Evolutionary conservation across 768 basidiomycete genomes (phyloP).

Genomic region (Trametopsis cervina): DNA sequence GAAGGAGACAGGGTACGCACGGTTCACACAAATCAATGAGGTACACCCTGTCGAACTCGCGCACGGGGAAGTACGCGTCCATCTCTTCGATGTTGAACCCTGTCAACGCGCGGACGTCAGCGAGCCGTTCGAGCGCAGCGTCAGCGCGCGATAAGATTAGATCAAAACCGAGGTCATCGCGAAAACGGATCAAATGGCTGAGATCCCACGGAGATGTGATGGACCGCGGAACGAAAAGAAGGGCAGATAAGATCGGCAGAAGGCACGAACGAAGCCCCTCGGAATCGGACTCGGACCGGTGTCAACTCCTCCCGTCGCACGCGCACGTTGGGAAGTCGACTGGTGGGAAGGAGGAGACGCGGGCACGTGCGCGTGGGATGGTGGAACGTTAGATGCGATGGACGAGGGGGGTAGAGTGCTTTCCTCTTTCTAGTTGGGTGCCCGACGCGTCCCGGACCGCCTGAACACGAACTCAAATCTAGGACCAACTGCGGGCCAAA

Average conservation of each 20-base stretch:
- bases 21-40: slow-evolving; percentile 60
- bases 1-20: slow-evolving; percentile 3
- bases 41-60: slow-evolving; percentile 61
- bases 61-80: slow-evolving; percentile 52
- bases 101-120: slow-evolving; percentile 13
- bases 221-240: slow-evolving; percentile 5
- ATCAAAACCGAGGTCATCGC: background rate
- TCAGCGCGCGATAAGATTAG: background rate
- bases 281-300: too few species aligned
- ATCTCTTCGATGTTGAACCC: slow-evolving; percentile 71
- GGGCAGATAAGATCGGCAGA: background rate
- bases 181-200: background rate
- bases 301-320: too few species aligned
- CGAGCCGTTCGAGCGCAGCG: background rate
- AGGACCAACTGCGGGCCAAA: background rate
- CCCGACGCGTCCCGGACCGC: too few species aligned
- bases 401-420: too few species aligned
- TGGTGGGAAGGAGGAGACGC: too few species aligned
- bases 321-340: too few species aligned
- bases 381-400: too few species aligned
- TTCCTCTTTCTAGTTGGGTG: too few species aligned
- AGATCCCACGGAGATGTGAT: too few species aligned
- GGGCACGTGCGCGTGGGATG: too few species aligned
- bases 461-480: too few species aligned
- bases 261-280: too few species aligned